Evolutionary conservation across 1,284 basidiomycete genomes (phyloP).

Genomic region (Porodaedalea pini): DNA sequence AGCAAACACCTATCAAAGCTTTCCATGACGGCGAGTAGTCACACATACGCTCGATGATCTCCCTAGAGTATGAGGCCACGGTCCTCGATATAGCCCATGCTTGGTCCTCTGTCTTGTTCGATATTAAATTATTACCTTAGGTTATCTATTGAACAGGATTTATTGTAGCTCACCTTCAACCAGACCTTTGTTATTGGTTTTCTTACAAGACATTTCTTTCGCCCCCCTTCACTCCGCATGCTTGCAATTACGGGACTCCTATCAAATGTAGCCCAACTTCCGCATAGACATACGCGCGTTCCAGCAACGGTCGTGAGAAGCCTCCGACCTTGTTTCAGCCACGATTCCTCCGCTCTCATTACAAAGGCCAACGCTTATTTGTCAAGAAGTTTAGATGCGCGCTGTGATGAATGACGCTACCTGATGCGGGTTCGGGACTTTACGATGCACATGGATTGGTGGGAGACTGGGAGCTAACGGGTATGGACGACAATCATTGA

Average conservation of each 20-base stretch:
- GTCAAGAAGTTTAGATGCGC: not conserved
- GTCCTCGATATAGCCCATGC: not conserved
- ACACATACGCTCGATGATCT: not conserved
- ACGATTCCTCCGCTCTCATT: not conserved
- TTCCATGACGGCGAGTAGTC: conserved; percentile 14
- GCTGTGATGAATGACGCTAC: not conserved
- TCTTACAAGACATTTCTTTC: no score
- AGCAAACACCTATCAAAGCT: conserved; percentile 24
- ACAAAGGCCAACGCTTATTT: not conserved
- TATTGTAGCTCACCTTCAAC: not conserved
- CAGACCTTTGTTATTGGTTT: no score
- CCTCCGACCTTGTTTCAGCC: not conserved
- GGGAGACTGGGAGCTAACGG: not conserved
- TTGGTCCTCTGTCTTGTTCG: not conserved
- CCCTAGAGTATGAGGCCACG: no score
- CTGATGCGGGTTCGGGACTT: not conserved
- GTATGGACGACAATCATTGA: not conserved
- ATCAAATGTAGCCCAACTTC: not conserved
- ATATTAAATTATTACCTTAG: conserved; percentile 10
- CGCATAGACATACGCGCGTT: not conserved
- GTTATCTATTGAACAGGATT: not conserved
- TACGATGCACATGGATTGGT: not conserved
- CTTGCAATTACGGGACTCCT: not conserved
- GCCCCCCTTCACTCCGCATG: no score
- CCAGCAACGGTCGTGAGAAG: not conserved